A percentile compares a stretch with the other conserved stretches of the same genome.
Conservation (phyloP, 176 grass and related monocot species). For the Avena atlantica region DNA sequence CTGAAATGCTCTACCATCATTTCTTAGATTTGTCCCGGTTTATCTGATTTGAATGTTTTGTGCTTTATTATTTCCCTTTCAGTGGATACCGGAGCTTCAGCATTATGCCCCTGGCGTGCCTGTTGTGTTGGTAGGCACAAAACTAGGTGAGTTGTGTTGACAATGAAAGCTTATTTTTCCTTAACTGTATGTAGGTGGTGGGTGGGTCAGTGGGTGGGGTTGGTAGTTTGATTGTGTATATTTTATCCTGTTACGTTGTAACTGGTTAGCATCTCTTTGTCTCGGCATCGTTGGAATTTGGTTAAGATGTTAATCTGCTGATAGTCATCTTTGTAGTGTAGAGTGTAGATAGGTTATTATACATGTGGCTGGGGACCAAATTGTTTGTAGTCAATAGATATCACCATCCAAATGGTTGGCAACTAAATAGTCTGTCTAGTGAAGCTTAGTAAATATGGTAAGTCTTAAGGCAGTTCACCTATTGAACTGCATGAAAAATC, state of each 20-base stretch:
- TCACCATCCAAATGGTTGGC: slow-evolving; percentile 1
- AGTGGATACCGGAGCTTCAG: slow-evolving; percentile 99
- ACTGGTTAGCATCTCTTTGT: slow-evolving; percentile 47
- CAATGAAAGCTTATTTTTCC: slow-evolving; percentile 30
- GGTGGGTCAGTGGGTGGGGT: slow-evolving; percentile 15
- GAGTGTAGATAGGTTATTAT: slow-evolving; percentile 16
- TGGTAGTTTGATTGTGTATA: slow-evolving; percentile 10
- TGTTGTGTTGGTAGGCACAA: slow-evolving; percentile 93
- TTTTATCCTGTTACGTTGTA: slow-evolving; percentile 24
- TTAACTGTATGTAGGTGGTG: slow-evolving; percentile 30
- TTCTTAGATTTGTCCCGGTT: slow-evolving; percentile 1
- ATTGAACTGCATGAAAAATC: slow-evolving; percentile 13
- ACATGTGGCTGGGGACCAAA: slow-evolving; percentile 13
- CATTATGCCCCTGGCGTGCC: slow-evolving; percentile 97
- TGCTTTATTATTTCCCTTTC: slow-evolving; percentile 46
- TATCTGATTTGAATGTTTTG: slow-evolving; percentile 4
- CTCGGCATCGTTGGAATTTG: slow-evolving; percentile 34
- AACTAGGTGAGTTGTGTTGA: slow-evolving; percentile 78
- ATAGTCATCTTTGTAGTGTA: slow-evolving; percentile 10
- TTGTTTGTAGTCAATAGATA: neutral
- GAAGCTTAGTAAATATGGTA: slow-evolving; percentile 17
- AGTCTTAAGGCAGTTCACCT: slow-evolving; percentile 3
- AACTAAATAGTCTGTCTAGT: neutral
- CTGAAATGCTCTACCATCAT: neutral
- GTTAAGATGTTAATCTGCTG: slow-evolving; percentile 28